These are phyloP conservation scores for Dittrichia graveolens DNA, from an alignment of 129 eudicot species.

Conservation along the genomic window DNA sequence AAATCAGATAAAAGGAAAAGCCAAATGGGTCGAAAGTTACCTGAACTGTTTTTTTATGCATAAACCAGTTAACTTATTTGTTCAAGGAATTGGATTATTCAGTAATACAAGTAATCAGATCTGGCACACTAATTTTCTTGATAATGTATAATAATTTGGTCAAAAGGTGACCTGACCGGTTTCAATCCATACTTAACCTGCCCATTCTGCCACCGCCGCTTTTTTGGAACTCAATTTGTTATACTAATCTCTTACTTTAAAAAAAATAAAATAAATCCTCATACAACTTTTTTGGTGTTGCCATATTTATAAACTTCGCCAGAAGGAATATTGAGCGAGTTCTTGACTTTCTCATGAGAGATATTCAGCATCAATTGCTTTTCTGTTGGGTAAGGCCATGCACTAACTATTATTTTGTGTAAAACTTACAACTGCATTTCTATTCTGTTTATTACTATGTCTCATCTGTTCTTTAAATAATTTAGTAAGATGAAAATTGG, in stretches of 20 bases:
- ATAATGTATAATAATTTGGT: neutral
- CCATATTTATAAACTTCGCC: constrained; percentile 27
- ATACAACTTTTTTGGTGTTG: constrained; percentile 20
- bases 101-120: neutral
- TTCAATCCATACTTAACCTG: neutral
- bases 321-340: constrained; percentile 67
- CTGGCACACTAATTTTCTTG: neutral
- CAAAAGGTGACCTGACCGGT: neutral
- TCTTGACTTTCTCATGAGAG: constrained; percentile 66
- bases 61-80: neutral
- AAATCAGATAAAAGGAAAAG: neutral
- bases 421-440: neutral
- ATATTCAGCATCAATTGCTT: constrained; percentile 46
- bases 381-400: constrained; percentile 78
- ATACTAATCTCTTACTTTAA: neutral
- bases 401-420: neutral
- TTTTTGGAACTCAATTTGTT: constrained; percentile 1
- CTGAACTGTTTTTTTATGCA: neutral
- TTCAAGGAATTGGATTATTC: neutral
- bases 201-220: constrained; percentile 4
- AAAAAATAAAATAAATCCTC: neutral
- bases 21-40: neutral
- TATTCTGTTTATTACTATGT: constrained; percentile 3
- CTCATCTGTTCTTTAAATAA: neutral
- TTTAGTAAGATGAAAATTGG: constrained; percentile 11